Evolutionary conservation across 2,329 filamentous ascomycete species (phyloP), one percentile per base, ranked within the genome.

Genomic region (Ceratocystis eucalypticola): DNA sequence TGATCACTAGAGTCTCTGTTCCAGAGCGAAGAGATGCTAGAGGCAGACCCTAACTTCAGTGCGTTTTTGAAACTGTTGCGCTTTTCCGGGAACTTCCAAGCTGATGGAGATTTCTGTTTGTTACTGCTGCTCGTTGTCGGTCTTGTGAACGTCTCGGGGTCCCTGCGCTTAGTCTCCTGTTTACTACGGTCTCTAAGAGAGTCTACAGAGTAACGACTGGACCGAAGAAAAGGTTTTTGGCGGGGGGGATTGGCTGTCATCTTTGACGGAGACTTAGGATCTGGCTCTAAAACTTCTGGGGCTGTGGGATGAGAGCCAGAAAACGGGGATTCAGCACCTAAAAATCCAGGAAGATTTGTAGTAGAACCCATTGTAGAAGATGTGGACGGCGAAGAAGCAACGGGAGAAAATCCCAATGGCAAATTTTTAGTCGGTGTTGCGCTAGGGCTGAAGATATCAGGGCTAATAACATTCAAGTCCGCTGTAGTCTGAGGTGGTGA

Each of bases 31-130:
- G 62, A 53, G 28, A 67, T 61, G 8, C 62, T 44, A 2, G 64
- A 64, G 44, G 48, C 53, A 12, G 66, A 59, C 15, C 64, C 66
- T 20, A 68, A 59, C 61, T 64, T 65, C n/a, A 68, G 62, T 5
- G 61, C 61, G 22, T 50, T 64, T 17, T 59, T 50, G 15, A 68
- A 30, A 15, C 64, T 63, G 63, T 37, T 64, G 17, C 64, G 59
- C 50, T 64, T 68, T 61, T 66, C 64, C 8, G 66, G 33, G 12
- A 65, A 45, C 33, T 65, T 65, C 20, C 55, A 45, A 22, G 64
- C 55, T 4, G 55, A 66, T 3, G 48, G 20, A 12, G 62, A 53
- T 17, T 63, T 62, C 22, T 64, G 62, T 5, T 53, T 45, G 28
- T 33, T 62, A 8, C 22, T 37, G 45, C 61, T 66, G 33, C 61